Conservation (phyloP, 73 alveolate species). For the Paramecium sexaurelia region DNA sequence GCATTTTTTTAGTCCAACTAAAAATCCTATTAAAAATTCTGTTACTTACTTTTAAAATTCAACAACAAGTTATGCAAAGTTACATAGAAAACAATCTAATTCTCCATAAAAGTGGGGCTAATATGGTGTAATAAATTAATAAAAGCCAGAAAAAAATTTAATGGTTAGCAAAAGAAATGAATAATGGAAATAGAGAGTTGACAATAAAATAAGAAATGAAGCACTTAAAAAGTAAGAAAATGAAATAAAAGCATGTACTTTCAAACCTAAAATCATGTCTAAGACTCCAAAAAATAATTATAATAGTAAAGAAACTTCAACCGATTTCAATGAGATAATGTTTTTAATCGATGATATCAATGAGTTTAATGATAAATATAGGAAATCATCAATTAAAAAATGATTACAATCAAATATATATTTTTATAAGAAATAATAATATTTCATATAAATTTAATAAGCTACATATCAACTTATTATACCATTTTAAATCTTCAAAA, state of each 20-base stretch:
- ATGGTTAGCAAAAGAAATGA: not conserved
- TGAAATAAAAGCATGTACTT: slow-evolving; percentile 5
- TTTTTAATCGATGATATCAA: slow-evolving; percentile 17
- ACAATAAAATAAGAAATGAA: slow-evolving; percentile 7
- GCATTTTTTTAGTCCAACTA: not conserved
- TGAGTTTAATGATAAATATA: not conserved
- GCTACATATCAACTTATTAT: no score
- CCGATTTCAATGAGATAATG: slow-evolving; percentile 28
- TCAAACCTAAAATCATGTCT: slow-evolving; percentile 18
- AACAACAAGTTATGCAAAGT: slow-evolving; percentile 23
- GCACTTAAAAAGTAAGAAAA: not conserved
- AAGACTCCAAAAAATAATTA: not conserved
- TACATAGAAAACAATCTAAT: slow-evolving; percentile 28
- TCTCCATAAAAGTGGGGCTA: not conserved
- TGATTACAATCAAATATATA: not conserved
- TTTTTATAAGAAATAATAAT: not conserved
- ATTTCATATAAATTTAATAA: no score
- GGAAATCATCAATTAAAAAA: not conserved
- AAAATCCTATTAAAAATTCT: not conserved
- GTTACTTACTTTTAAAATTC: not conserved
- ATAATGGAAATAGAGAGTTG: slow-evolving; percentile 28
- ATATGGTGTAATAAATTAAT: not conserved
- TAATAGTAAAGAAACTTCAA: not conserved
- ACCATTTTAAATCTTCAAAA: no score
- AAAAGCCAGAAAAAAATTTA: not conserved